phyloP scores from a whole-genome alignment of 768 basidiomycete species.

The Amanita fuliginea region DNA sequence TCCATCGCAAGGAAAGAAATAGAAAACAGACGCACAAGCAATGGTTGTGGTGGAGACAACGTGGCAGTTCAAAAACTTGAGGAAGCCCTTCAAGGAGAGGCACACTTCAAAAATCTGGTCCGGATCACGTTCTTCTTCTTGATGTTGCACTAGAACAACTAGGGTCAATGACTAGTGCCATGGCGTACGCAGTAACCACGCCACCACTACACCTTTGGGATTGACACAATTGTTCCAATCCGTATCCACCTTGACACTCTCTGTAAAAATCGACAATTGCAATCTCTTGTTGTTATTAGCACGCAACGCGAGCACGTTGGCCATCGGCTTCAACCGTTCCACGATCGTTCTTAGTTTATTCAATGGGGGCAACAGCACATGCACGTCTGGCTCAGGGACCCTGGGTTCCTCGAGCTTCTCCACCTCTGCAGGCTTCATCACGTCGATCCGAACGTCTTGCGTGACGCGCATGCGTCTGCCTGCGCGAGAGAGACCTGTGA shows the following conservation, averaged over 20 bases:
- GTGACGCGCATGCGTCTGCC: conserved; percentile 55
- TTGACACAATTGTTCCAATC: conserved; percentile 69
- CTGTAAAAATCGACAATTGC: conserved; percentile 48
- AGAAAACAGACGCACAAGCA: conserved; percentile 43
- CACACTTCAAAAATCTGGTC: conserved; percentile 52
- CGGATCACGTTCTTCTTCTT: conserved; percentile 35
- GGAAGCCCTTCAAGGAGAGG: conserved; percentile 62
- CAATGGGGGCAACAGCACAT: conserved; percentile 67
- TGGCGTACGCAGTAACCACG: too few relatives aligned
- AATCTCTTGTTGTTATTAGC: conserved; percentile 55
- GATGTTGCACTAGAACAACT: conserved; percentile 17
- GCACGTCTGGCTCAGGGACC: conserved; percentile 83
- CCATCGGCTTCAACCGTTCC: conserved; percentile 61
- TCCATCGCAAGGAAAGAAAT: too few relatives aligned
- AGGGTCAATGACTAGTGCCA: background rate
- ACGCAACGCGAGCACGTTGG: conserved; percentile 55
- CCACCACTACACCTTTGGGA: conserved; percentile 37
- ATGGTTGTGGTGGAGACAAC: conserved; percentile 78
- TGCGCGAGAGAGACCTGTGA: conserved; percentile 50
- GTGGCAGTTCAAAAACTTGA: conserved; percentile 74
- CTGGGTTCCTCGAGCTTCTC: conserved; percentile 66
- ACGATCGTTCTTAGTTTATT: conserved; percentile 69
- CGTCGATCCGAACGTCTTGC: conserved; percentile 77
- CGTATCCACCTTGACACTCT: conserved; percentile 68
- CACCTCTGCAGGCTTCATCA: conserved; percentile 67